A percentile compares a stretch with the other conserved stretches of the same genome.
These are phyloP conservation scores for Protomyces arabidopsidicola DNA, from an alignment of 1,139 yeast species.

Conservation along the genomic window DNA sequence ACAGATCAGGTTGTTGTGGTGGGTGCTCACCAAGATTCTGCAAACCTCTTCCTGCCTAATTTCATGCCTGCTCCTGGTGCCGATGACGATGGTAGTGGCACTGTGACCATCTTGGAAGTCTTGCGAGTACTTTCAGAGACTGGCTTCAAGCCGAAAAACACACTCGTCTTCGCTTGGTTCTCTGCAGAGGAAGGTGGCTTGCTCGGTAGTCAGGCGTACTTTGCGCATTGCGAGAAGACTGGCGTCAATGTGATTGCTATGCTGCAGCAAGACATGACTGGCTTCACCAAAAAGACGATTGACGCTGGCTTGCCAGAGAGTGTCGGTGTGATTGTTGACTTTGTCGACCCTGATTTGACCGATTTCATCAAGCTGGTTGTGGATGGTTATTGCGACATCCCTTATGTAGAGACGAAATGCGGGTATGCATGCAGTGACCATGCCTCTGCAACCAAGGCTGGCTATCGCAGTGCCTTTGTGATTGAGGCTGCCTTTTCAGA, in stretches of 20 bases:
- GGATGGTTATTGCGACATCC: conserved; percentile 58
- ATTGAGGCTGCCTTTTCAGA: conserved; percentile 67
- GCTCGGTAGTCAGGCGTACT: conserved; percentile 78
- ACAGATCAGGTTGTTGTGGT: conserved; percentile 55
- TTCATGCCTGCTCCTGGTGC: conserved; percentile 84
- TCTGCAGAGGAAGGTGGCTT: conserved; percentile 94
- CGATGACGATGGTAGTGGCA: conserved; percentile 91
- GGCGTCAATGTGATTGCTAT: conserved; percentile 63
- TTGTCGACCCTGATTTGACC: conserved; percentile 57
- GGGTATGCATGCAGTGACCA: conserved; percentile 95
- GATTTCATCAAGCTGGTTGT: conserved; percentile 60
- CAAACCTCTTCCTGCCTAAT: conserved; percentile 68
- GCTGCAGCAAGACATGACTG: conserved; percentile 96
- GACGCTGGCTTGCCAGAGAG: conserved; percentile 61
- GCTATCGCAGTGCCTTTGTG: conserved; percentile 77
- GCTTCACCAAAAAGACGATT: conserved; percentile 57
- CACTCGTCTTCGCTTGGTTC: conserved; percentile 88
- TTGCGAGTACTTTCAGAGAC: conserved; percentile 54
- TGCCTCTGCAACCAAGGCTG: conserved; percentile 75
- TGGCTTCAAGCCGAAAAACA: conserved; percentile 58
- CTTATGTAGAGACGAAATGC: conserved; percentile 69
- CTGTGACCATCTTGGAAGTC: conserved; percentile 71
- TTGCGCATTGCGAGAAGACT: conserved; percentile 50
- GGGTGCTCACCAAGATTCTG: conserved; percentile 89
- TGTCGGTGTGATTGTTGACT: conserved; percentile 76